Evolutionary conservation across 2,329 filamentous ascomycete genomes (phyloP).

Genomic region (Lecanicillium sp.): DNA sequence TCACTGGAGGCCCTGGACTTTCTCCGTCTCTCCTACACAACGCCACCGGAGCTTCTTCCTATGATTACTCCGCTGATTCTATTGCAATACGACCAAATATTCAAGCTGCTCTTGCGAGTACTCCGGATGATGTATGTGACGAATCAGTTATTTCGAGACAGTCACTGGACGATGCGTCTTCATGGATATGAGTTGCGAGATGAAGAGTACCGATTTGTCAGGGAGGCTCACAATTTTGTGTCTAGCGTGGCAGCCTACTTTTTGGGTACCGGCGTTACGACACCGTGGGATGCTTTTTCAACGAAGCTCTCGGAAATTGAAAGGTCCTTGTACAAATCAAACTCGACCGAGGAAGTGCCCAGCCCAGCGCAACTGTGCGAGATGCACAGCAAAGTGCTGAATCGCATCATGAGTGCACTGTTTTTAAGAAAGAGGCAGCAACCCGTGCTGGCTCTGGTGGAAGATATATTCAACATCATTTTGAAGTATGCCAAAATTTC

Average conservation of each 20-base stretch:
- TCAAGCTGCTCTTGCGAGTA: conserved; percentile 70
- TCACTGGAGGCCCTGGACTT: conserved; percentile 90
- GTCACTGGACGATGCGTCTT: conserved; percentile 22
- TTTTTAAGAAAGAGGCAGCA: conserved; percentile 69
- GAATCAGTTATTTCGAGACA: conserved; percentile 54
- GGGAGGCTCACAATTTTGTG: conserved; percentile 76
- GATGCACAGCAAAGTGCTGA: conserved; percentile 65
- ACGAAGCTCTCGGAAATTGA: conserved; percentile 41
- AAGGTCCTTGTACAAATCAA: conserved; percentile 6
- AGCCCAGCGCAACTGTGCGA: conserved; percentile 61
- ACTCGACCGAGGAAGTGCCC: conserved; percentile 13
- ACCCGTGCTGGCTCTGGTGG: conserved; percentile 63
- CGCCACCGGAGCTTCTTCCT: conserved; percentile 61
- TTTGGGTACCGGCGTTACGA: conserved; percentile 67
- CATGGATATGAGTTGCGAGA: conserved; percentile 18
- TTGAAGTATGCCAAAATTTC: conserved; percentile 57
- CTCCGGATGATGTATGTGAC: conserved; percentile 73
- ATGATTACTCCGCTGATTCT: conserved; percentile 67
- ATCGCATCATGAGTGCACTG: conserved; percentile 66
- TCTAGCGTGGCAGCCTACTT: conserved; percentile 67
- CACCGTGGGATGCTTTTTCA: conserved; percentile 67
- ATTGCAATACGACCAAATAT: conserved; percentile 77
- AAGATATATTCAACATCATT: conserved; percentile 69
- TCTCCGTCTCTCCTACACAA: conserved; percentile 74
- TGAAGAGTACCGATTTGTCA: conserved; percentile 51